phyloP scores from a whole-genome alignment of 805 yeast genomes.

The Ogataea philodendri region DNA sequence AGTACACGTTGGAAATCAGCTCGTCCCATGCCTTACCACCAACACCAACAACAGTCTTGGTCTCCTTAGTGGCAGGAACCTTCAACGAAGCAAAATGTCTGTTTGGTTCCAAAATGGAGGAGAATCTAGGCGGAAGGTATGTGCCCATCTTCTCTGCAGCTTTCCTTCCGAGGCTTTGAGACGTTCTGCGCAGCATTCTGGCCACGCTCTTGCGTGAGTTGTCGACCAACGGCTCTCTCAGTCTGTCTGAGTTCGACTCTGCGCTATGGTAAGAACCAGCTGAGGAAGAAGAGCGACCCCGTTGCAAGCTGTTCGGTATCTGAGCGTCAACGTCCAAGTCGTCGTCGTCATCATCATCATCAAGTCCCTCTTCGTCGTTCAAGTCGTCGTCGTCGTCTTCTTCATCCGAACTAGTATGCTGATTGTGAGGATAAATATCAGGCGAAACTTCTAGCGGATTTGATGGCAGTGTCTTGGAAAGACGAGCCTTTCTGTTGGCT shows the following conservation, averaged over 20 bases:
- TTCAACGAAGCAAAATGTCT: slow-evolving; percentile 85
- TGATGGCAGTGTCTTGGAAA: slow-evolving; percentile 16
- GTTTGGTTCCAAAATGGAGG: slow-evolving; percentile 85
- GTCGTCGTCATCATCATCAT: slow-evolving; percentile 18
- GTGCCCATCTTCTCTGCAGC: slow-evolving; percentile 90
- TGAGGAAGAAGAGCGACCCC: slow-evolving; percentile 27
- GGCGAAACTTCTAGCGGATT: slow-evolving; percentile 23
- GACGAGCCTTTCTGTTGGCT: slow-evolving; percentile 17
- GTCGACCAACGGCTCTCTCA: slow-evolving; percentile 66
- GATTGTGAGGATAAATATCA: slow-evolving; percentile 23
- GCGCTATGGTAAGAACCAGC: slow-evolving; percentile 29
- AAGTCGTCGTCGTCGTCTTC: slow-evolving; percentile 41
- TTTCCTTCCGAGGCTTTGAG: slow-evolving; percentile 71
- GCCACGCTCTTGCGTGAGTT: slow-evolving; percentile 70
- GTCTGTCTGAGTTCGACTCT: slow-evolving; percentile 20
- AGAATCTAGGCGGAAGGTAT: slow-evolving; percentile 79
- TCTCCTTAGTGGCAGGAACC: slow-evolving; percentile 43
- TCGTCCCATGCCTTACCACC: slow-evolving; percentile 33
- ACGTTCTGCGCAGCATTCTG: slow-evolving; percentile 69
- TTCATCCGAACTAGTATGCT: slow-evolving; percentile 32
- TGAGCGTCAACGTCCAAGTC: slow-evolving; percentile 19
- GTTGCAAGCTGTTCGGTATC: slow-evolving; percentile 14
- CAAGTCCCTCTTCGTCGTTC: slow-evolving; percentile 27
- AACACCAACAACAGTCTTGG: slow-evolving; percentile 50
- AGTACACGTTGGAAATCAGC: slow-evolving; percentile 23